Percentiles rank a stretch among this genome's conserved stretches.
These are phyloP conservation scores for Dacryopinax spathularia DNA, from an alignment of 768 basidiomycete genomes.

Conservation along the genomic window DNA sequence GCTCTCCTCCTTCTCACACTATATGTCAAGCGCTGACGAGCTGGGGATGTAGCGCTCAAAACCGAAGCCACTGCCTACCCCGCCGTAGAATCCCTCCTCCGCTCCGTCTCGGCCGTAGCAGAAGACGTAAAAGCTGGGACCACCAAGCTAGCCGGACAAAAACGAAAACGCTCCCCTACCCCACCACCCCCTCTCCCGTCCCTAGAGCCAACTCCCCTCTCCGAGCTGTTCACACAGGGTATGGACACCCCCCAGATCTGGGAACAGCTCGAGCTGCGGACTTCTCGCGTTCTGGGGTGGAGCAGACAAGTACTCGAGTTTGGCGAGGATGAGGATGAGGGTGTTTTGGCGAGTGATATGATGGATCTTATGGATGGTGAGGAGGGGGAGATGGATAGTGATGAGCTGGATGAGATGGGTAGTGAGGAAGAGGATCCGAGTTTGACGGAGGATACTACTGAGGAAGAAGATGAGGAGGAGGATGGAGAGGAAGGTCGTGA, in stretches of 20 bases:
- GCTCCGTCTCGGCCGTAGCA: slow-evolving; percentile 48
- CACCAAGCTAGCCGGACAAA: slow-evolving; percentile 31
- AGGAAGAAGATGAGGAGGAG: slow-evolving; percentile 18
- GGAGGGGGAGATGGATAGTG: slow-evolving; percentile 23
- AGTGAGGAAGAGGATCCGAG: slow-evolving; percentile 8
- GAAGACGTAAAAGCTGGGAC: slow-evolving; percentile 62
- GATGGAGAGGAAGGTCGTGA: slow-evolving; percentile 9
- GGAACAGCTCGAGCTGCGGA: slow-evolving; percentile 80
- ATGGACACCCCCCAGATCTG: slow-evolving; percentile 83
- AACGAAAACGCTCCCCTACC: slow-evolving; percentile 27
- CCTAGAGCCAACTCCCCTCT: slow-evolving; percentile 48
- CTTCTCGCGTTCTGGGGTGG: slow-evolving; percentile 25
- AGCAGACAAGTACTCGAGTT: slow-evolving; percentile 18
- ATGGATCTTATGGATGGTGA: background rate
- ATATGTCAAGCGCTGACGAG: background rate
- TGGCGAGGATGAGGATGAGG: background rate
- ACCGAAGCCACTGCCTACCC: slow-evolving; percentile 52
- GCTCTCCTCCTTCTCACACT: slow-evolving; percentile 15
- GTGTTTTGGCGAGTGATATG: background rate
- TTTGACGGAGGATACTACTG: slow-evolving; percentile 14
- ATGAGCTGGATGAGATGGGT: slow-evolving; percentile 25
- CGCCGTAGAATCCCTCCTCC: slow-evolving; percentile 50
- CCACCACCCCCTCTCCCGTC: slow-evolving; percentile 18
- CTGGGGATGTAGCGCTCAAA: slow-evolving; percentile 38
- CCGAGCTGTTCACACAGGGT: slow-evolving; percentile 56